Base-by-base conservation (phyloP, 495 filamentous ascomycete genomes). In the Penicillium macrosclerotiorum region DNA sequence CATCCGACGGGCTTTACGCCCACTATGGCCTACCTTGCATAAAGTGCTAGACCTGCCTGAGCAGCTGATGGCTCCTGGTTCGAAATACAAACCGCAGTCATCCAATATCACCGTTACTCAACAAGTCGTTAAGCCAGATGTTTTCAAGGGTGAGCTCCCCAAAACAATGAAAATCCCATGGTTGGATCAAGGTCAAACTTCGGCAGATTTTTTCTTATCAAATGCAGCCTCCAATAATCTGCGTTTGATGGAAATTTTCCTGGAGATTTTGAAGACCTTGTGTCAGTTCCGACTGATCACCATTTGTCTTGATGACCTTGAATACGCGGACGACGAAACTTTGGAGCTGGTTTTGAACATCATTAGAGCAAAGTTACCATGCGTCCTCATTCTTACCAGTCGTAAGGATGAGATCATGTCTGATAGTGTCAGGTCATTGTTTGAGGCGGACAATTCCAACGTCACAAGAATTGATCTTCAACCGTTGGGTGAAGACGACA, bases 241-340 rank as follows among this genome's bases (percentile, higher is more conserved):
- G 50, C 82, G 87, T 19, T 73, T 94, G 37, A 84, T 87, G 75
- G 89, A 88, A 55, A 88, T 85, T 18, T 90, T 91, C 60, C 60
- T 95, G 23, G 89, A 94, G 46, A 81, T 94, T n/a, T 59, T 96
- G 38, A 77, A 86, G 34, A 80, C 89, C 19, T 77, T 96, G 29
- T 83, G 86, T 1, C 75, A 82, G 3, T 82, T 84, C 51, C 88
- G 85, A 54, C 79, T 94, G 57, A 88, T 95, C 26, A 89, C 85
- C 55, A 78, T 94, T 27, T 89, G 83, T 51, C 66, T 95, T 5
- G 90, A 96, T 56, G 90, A 96, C 59, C 69, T 94, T 13, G 89
- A 95, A 53, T 89, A 85, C 59, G 88, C 89, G 13, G 90, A 96
- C 54, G 80, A 87, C 34, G 90, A 96, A 54, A 90, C 85, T 4